Percentiles rank a stretch among this genome's conserved stretches.
Conservation (phyloP, 2,329 filamentous ascomycete species). For the Nectriaceae sp. region DNA sequence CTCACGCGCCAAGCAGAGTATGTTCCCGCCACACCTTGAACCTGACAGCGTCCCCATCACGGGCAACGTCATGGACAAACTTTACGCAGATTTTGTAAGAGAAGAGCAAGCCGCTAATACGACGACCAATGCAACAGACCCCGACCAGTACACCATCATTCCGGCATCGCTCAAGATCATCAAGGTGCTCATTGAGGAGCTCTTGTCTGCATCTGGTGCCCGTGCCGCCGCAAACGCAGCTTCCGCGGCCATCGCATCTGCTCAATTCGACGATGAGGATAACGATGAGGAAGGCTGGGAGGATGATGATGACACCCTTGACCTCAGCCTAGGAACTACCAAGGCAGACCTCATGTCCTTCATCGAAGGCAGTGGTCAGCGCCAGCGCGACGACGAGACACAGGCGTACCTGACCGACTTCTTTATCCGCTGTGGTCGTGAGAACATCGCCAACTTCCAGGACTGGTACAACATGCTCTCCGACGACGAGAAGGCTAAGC, state of each 20-base stretch:
- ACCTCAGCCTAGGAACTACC: constrained; percentile 69
- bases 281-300: constrained; percentile 87
- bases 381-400: constrained; percentile 86
- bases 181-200: constrained; percentile 92
- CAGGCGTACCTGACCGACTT: constrained; percentile 82
- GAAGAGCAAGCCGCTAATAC: constrained; percentile 29
- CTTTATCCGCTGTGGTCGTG: constrained; percentile 64
- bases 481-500: constrained; percentile 58
- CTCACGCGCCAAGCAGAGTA: constrained; percentile 83
- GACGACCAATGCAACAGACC: constrained; percentile 54
- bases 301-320: constrained; percentile 75
- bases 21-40: constrained; percentile 27
- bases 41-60: constrained; percentile 17
- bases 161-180: constrained; percentile 91
- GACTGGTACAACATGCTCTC: constrained; percentile 57
- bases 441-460: constrained; percentile 58
- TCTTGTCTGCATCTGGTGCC: constrained; percentile 76
- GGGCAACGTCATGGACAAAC: constrained; percentile 15
- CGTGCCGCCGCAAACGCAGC: constrained; percentile 61
- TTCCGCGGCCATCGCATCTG: constrained; percentile 62
- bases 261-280: constrained; percentile 62
- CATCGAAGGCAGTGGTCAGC: constrained; percentile 58
- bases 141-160: constrained; percentile 86
- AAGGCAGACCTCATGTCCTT: constrained; percentile 82
- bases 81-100: constrained; percentile 20